Evolutionary conservation across 2,329 filamentous ascomycete species (phyloP).

Genomic region (Rachicladosporium sp.): DNA sequence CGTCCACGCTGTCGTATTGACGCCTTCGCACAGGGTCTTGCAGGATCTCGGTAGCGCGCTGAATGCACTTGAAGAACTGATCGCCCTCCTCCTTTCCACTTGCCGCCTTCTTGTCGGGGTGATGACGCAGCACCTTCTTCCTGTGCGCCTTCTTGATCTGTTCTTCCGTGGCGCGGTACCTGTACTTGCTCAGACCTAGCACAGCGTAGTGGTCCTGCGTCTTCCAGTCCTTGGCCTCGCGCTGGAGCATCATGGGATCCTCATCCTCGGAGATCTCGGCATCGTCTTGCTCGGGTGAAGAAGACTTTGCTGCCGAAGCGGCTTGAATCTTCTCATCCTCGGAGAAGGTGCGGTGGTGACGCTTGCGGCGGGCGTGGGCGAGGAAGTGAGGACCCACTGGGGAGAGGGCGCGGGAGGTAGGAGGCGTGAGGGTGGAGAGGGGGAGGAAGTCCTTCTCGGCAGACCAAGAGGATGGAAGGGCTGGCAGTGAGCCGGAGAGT

Average conservation of each 20-base stretch:
- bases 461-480: slow-evolving; percentile 68
- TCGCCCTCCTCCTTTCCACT: slow-evolving; percentile 80
- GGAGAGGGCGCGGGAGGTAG: slow-evolving; percentile 80
- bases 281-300: slow-evolving; percentile 74
- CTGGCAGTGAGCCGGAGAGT: slow-evolving; percentile 55
- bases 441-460: slow-evolving; percentile 88
- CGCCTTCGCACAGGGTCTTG: slow-evolving; percentile 83
- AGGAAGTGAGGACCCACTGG: slow-evolving; percentile 96
- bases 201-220: slow-evolving; percentile 96
- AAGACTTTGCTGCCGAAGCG: slow-evolving; percentile 86
- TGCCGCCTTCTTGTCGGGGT: slow-evolving; percentile 97
- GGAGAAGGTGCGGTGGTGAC: slow-evolving; percentile 93
- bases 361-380: slow-evolving; percentile 77
- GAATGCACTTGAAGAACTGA: slow-evolving; percentile 99
- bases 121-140: slow-evolving; percentile 98
- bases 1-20: slow-evolving; percentile 94
- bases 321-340: slow-evolving; percentile 98
- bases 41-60: slow-evolving; percentile 90
- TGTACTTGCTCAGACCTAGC: slow-evolving; percentile 82
- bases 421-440: slow-evolving; percentile 60
- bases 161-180: slow-evolving; percentile 85
- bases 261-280: slow-evolving; percentile 89
- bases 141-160: slow-evolving; percentile 98
- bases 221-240: slow-evolving; percentile 99
- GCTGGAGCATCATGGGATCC: slow-evolving; percentile 79